These are phyloP conservation scores for Coemansia erecta DNA, from an alignment of 192 early-diverging fungal species.

Conservation along the genomic window DNA sequence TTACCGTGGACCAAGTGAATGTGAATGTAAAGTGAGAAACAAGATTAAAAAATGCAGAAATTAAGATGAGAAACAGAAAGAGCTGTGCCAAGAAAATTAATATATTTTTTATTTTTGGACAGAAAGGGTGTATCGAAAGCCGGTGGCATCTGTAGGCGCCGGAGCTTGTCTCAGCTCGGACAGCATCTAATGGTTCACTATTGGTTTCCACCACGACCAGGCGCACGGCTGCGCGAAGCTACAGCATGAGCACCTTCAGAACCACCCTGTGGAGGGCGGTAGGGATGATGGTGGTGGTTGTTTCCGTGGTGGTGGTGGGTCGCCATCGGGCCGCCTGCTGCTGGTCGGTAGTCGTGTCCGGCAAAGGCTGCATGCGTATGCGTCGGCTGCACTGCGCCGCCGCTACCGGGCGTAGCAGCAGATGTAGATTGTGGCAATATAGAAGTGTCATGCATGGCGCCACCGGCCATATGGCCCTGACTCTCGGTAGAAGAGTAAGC, in stretches of 20 bases:
- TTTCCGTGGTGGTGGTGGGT: slow-evolving; percentile 10
- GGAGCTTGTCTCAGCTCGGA: no score
- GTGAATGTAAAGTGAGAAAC: slow-evolving; percentile 3
- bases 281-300: slow-evolving; percentile 31
- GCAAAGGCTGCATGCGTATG: slow-evolving; percentile 2
- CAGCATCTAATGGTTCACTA: not conserved
- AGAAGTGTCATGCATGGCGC: slow-evolving; percentile 6
- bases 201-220: slow-evolving; percentile 2
- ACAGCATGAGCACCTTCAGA: slow-evolving; percentile 3
- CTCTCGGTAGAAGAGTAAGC: not conserved
- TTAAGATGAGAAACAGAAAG: not conserved
- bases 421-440: not conserved
- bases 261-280: slow-evolving; percentile 11
- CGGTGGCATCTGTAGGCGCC: no score
- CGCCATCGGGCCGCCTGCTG: slow-evolving; percentile 8
- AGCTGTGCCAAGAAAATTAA: not conserved
- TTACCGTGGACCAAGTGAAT: not conserved
- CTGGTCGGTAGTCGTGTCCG: slow-evolving; percentile 3
- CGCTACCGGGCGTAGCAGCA: not conserved
- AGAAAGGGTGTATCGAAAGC: no score
- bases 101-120: not conserved
- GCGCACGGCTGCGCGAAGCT: slow-evolving; percentile 5
- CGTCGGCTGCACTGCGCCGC: slow-evolving; percentile 6
- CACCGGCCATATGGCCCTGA: not conserved
- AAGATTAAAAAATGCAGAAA: slow-evolving; percentile 3